A percentile compares a stretch with the other conserved stretches of the same genome.
These are phyloP conservation scores for Trichosporon sp. DNA, from an alignment of 1,284 basidiomycete species.

Conservation along the genomic window DNA sequence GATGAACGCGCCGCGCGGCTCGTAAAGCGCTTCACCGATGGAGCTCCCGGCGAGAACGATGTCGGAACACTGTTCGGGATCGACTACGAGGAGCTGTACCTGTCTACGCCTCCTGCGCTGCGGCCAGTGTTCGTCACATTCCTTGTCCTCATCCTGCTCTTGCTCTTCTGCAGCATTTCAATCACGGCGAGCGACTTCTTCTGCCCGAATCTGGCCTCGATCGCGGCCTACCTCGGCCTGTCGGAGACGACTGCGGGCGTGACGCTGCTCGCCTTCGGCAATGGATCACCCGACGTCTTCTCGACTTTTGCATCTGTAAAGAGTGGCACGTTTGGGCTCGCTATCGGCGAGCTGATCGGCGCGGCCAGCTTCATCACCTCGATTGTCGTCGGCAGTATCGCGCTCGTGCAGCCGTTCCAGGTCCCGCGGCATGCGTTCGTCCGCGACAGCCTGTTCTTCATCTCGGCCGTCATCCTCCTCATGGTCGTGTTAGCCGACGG, in stretches of 20 bases:
- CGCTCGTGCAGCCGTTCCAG: slow-evolving; percentile 86
- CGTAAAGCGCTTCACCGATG: neutral
- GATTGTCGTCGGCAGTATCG: slow-evolving; percentile 93
- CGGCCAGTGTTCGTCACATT: slow-evolving; percentile 32
- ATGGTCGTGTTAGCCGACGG: slow-evolving; percentile 76
- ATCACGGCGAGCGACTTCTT: slow-evolving; percentile 94
- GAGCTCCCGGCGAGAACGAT: neutral
- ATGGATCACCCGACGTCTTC: slow-evolving; percentile 87
- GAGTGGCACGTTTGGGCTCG: slow-evolving; percentile 75
- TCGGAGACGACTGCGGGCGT: slow-evolving; percentile 88
- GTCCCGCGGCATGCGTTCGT: slow-evolving; percentile 76
- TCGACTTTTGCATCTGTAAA: slow-evolving; percentile 92
- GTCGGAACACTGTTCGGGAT: slow-evolving; percentile 15
- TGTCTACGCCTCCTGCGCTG: slow-evolving; percentile 4
- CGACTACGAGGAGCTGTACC: slow-evolving; percentile 11
- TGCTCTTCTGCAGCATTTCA: slow-evolving; percentile 68
- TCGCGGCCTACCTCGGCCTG: slow-evolving; percentile 71
- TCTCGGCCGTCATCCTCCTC: slow-evolving; percentile 65
- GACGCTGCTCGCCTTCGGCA: slow-evolving; percentile 88
- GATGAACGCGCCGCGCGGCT: neutral
- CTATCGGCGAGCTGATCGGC: slow-evolving; percentile 89
- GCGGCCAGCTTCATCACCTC: slow-evolving; percentile 94
- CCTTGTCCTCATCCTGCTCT: slow-evolving; percentile 39
- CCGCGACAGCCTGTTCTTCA: slow-evolving; percentile 91
- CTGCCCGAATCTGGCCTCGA: slow-evolving; percentile 83